These are phyloP conservation scores for Rhodamnia argentea DNA, from an alignment of 345 rosid species.

Conservation along the genomic window DNA sequence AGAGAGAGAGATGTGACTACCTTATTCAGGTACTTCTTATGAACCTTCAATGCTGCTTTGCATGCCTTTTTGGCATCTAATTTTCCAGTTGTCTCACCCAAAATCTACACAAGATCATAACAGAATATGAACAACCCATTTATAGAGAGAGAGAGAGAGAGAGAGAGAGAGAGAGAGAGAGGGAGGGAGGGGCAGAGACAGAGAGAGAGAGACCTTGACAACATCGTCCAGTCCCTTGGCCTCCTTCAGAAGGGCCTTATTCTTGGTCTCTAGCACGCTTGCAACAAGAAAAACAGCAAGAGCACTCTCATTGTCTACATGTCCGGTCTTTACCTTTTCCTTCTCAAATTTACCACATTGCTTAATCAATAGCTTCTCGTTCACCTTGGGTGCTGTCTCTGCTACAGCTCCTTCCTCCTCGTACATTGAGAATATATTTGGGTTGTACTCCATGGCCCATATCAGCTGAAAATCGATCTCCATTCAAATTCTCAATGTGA, in stretches of 20 bases:
- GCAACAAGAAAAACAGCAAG: constrained; percentile 84
- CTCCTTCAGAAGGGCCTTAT: constrained; percentile 72
- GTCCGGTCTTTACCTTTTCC: constrained; percentile 43
- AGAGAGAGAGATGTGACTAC: constrained; percentile 11
- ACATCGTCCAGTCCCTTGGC: constrained; percentile 89
- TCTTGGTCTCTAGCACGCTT: constrained; percentile 78
- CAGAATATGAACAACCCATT: neutral
- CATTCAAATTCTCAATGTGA: neutral
- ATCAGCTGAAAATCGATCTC: constrained; percentile 52
- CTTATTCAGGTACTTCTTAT: constrained; percentile 68
- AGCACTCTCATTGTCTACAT: constrained; percentile 33
- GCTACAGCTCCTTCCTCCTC: constrained; percentile 23
- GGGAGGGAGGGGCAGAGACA: neutral
- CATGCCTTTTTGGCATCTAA: constrained; percentile 84
- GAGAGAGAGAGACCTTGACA: constrained; percentile 43
- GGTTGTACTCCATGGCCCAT: constrained; percentile 99
- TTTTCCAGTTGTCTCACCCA: constrained; percentile 62
- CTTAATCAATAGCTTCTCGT: constrained; percentile 43
- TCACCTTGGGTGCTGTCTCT: constrained; percentile 12
- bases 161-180: neutral
- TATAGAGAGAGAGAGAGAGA: neutral
- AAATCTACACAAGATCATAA: constrained; percentile 34
- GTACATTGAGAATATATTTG: constrained; percentile 52
- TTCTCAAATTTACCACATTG: constrained; percentile 82
- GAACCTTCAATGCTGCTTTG: constrained; percentile 69